Conservation (phyloP, 1,284 basidiomycete genomes). For the Apiotrichum sp. region DNA sequence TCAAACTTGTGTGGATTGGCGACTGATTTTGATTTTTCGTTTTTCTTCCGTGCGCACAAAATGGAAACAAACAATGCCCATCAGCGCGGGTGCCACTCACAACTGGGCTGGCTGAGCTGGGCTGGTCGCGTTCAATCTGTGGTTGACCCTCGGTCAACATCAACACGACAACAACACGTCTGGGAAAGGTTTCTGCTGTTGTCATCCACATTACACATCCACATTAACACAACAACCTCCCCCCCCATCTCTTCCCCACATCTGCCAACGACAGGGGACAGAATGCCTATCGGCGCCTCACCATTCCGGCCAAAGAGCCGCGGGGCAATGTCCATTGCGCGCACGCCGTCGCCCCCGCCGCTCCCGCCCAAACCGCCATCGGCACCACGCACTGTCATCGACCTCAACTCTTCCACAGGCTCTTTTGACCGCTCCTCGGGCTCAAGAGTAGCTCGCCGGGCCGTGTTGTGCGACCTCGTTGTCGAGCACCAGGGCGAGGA, state of each 20-base stretch:
- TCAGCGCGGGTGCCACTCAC: too few species aligned
- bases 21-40: too few species aligned
- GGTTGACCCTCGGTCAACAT: too few species aligned
- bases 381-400: conserved; percentile 17
- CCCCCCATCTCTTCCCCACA: neutral
- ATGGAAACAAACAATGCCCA: too few species aligned
- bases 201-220: too few species aligned
- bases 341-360: conserved; percentile 8
- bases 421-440: conserved; percentile 31
- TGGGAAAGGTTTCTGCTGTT: too few species aligned
- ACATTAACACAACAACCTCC: neutral
- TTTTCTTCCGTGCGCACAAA: too few species aligned
- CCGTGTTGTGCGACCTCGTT: conserved; percentile 42
- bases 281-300: conserved; percentile 16
- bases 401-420: conserved; percentile 37
- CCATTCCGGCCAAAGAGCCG: conserved; percentile 17
- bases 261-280: neutral
- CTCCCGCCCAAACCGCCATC: conserved; percentile 12
- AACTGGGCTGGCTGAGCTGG: too few species aligned
- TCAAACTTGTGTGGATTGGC: too few species aligned
- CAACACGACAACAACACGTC: too few species aligned
- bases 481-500: conserved; percentile 37
- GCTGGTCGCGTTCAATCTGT: too few species aligned
- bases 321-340: neutral
- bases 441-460: conserved; percentile 29